Percentiles rank a stretch among this genome's conserved stretches.
Evolutionary conservation across 768 basidiomycete genomes (phyloP).

Genomic region (Lentinula guzmanii): DNA sequence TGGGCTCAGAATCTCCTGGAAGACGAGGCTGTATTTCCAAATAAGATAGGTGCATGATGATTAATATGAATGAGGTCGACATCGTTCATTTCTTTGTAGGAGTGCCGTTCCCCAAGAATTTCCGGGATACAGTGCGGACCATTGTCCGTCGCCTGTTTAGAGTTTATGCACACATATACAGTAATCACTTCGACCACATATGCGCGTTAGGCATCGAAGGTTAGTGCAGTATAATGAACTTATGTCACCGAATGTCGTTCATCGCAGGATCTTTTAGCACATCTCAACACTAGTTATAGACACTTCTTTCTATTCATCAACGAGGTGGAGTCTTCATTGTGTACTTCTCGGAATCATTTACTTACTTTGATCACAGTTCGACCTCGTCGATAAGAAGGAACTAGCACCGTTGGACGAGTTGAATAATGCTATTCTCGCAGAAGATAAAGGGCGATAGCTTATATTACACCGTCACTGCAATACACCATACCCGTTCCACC

Average conservation of each 20-base stretch:
- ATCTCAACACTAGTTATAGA: conserved; percentile 96
- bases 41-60: conserved; percentile 74
- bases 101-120: conserved; percentile 85
- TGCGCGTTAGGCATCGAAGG: conserved; percentile 98
- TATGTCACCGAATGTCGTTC: background rate
- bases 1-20: conserved; percentile 94
- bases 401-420: conserved; percentile 91
- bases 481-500: background rate
- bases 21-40: conserved; percentile 89
- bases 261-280: conserved; percentile 47
- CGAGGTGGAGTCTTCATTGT: conserved; percentile 52
- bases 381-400: conserved; percentile 95
- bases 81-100: conserved; percentile 36
- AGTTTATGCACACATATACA: conserved; percentile 98
- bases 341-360: background rate
- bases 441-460: conserved; percentile 38
- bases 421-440: conserved; percentile 79
- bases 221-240: conserved; percentile 24
- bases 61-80: background rate
- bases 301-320: conserved; percentile 97
- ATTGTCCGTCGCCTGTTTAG: conserved; percentile 91
- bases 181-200: conserved; percentile 98
- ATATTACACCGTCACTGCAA: background rate
- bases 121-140: conserved; percentile 85
- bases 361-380: conserved; percentile 50